Evolutionary conservation across 2,329 filamentous ascomycete genomes (phyloP), one percentile per base, ranked within the genome.

Genomic region (Aspergillus oerlinghausenensis): DNA sequence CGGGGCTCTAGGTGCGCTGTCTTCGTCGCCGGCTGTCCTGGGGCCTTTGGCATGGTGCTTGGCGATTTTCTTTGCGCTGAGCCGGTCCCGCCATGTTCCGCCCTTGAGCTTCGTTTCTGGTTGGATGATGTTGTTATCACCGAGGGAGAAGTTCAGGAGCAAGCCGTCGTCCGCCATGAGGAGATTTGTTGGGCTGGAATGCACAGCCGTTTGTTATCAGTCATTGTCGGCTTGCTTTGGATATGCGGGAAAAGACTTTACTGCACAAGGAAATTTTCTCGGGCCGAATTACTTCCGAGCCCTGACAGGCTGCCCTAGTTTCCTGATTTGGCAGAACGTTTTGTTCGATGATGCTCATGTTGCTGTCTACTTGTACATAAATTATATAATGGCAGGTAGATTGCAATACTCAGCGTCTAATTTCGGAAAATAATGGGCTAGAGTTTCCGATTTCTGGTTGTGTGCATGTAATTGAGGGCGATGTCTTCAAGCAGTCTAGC

Each of bases 121-220:
- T 58, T 86, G 82, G 54, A 90, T 72, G 11, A 88, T 82, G 19
- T 79, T 82, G 59, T 79, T 82, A 62, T 90, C 86, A 28, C 84
- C 83, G 56, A 96, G 79, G 66, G 91, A 87, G 72, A 97, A 97
- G 68, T 97, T 97, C 70, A 97, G 80, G 56, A 97, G 83, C 85
- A 99, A 89, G 65, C 92, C 92, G 86, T 96, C 90, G 79, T 97
- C 92, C 52, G 90, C 90, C 92, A 97, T 97, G 60, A 47, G 43
- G 43, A 47, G 43, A 11, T 52, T 64, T 50, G 19, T 55, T 25
- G 10, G 14, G 25, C 23, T 25, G 11, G 26, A 29, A 51, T 65
- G 55, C 25, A 38, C 35, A 19, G 26, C 54, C 49, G 54, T 49
- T 47, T 48, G 38, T 32, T 45, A 50, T 49, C 47, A 54, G 38